Percentiles rank a stretch among this genome's conserved stretches.
These are phyloP conservation scores for Trifolium subterraneum DNA, from an alignment of 306 rosid species.

Conservation along the genomic window DNA sequence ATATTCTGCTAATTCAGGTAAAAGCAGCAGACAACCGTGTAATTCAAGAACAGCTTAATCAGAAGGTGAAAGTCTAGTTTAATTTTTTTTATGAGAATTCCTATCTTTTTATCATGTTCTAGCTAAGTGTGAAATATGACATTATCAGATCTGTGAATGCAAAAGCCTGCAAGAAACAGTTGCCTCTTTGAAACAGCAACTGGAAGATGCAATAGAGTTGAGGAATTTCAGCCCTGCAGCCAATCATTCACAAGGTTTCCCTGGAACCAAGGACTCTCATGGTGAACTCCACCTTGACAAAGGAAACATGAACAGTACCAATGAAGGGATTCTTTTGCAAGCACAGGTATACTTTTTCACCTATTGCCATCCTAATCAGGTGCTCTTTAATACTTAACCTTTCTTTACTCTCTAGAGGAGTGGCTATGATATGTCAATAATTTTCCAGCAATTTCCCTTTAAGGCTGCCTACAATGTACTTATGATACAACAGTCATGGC, in stretches of 20 bases:
- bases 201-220: slow-evolving; percentile 66
- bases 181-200: slow-evolving; percentile 80
- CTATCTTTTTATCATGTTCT: slow-evolving; percentile 16
- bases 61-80: slow-evolving; percentile 62
- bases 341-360: slow-evolving; percentile 63
- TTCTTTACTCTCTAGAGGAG: slow-evolving; percentile 25
- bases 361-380: slow-evolving; percentile 4
- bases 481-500: neutral
- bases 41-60: slow-evolving; percentile 91
- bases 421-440: neutral
- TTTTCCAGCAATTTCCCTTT: neutral
- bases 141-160: slow-evolving; percentile 72
- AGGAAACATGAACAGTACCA: slow-evolving; percentile 45
- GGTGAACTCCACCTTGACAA: slow-evolving; percentile 51
- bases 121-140: slow-evolving; percentile 41
- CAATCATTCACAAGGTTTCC: slow-evolving; percentile 46
- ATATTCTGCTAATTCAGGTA: slow-evolving; percentile 65
- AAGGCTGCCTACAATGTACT: slow-evolving; percentile 7
- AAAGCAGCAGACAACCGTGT: slow-evolving; percentile 92
- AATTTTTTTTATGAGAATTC: slow-evolving; percentile 1
- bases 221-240: slow-evolving; percentile 52
- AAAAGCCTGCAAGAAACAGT: slow-evolving; percentile 76
- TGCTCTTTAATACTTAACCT: slow-evolving; percentile 31
- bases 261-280: slow-evolving; percentile 42
- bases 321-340: slow-evolving; percentile 53